Evolutionary conservation across 257 asterid species (phyloP), one percentile per base, ranked within the genome.

Genomic region (Jacaranda mimosifolia): DNA sequence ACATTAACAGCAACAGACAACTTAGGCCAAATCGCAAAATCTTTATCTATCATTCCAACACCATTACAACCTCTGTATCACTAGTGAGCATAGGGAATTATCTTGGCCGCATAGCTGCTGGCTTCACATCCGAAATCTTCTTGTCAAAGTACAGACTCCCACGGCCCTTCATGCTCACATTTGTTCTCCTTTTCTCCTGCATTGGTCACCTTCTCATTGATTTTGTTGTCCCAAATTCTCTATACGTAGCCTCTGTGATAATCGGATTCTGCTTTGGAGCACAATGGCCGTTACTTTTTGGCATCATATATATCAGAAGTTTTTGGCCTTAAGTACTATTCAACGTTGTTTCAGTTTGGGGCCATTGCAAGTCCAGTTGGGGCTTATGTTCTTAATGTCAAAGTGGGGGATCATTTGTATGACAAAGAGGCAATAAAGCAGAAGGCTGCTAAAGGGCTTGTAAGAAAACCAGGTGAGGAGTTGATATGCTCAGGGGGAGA

Each of bases 181-280:
- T 53, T 5, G 60, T 53, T n/a, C 60, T 53, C 60, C 60, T 53
- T 53, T n/a, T 15, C 60, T 53, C 60, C 60, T 53, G 26, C 26
- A 53, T 53, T n/a, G 60, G 60, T 0, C n/a, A 15, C 60, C 21
- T 53, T n/a, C 26, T 53, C 60, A n/a, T 53, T 5, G 60, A 32
- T 4, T 53, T 53, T 7, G 8, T 26, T 9, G 9, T 53, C 60
- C 60, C 26, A 3, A 53, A 53, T 53, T 53, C 60, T n/a, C 60
- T 53, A 5, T 53, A 53, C 9, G 5, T 53, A n/a, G 60, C 60
- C 26, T 53, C 60, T 4, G 26, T 53, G 60, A 15, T 53, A 53
- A 53, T 53, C 60, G 60, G 60, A 17, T 53, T 53, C 60, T 53
- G 60, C 15, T 53, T 53, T 7, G 60, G 60, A 53, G 60, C 60